Evolutionary conservation across 2,329 filamentous ascomycete genomes (phyloP).

Genomic region (Colletotrichum musicola): DNA sequence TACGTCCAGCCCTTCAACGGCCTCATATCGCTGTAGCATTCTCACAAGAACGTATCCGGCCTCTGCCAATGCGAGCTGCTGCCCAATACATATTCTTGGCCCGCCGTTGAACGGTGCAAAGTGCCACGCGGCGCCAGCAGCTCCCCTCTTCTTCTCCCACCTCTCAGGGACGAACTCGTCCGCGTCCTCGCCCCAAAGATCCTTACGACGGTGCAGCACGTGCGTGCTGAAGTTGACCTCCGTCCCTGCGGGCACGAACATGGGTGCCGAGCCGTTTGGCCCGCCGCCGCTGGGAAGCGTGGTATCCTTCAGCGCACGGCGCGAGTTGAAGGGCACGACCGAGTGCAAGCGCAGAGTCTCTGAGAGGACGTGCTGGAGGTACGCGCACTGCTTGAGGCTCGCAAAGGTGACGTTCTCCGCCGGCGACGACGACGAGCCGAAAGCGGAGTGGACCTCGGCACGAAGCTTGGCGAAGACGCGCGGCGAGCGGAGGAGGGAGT

Average conservation of each 20-base stretch:
- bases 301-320: slow-evolving; percentile 46
- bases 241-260: slow-evolving; percentile 47
- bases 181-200: slow-evolving; percentile 52
- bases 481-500: slow-evolving; percentile 38
- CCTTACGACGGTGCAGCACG: slow-evolving; percentile 48
- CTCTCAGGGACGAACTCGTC: slow-evolving; percentile 52
- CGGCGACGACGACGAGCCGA: slow-evolving; percentile 7
- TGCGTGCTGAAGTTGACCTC: slow-evolving; percentile 47
- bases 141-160: slow-evolving; percentile 48
- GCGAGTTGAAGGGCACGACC: slow-evolving; percentile 49
- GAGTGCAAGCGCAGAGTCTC: slow-evolving; percentile 51
- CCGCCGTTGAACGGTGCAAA: slow-evolving; percentile 54
- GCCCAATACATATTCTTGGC: slow-evolving; percentile 51
- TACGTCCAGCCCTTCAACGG: slow-evolving; percentile 30
- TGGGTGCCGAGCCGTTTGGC: slow-evolving; percentile 46
- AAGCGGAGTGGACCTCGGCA: slow-evolving; percentile 27
- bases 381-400: slow-evolving; percentile 42
- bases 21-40: slow-evolving; percentile 43
- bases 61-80: slow-evolving; percentile 49
- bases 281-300: slow-evolving; percentile 54
- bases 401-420: slow-evolving; percentile 33
- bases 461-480: slow-evolving; percentile 38
- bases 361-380: slow-evolving; percentile 43
- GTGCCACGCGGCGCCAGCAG: slow-evolving; percentile 45
- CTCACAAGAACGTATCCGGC: slow-evolving; percentile 43